These are phyloP conservation scores for Suhomyces kilbournensis DNA, from an alignment of 805 yeast genomes.

Conservation along the genomic window DNA sequence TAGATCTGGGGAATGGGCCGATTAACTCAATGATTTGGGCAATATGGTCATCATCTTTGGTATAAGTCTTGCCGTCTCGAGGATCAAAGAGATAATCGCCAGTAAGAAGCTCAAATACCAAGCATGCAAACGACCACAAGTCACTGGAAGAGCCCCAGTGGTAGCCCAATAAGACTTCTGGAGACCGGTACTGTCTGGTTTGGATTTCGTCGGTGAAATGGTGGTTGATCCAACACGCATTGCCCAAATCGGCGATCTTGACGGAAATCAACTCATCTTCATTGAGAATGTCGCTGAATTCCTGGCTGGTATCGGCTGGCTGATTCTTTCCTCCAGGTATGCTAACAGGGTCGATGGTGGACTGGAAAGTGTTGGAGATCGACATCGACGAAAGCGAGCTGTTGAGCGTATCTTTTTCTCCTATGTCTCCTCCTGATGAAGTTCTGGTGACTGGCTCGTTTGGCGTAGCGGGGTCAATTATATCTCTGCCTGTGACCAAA, in stretches of 20 bases:
- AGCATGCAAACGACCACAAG: constrained; percentile 93
- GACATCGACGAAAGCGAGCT: constrained; percentile 43
- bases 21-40: constrained; percentile 89
- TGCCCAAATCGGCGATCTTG: constrained; percentile 68
- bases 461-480: constrained; percentile 9
- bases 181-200: constrained; percentile 65
- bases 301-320: constrained; percentile 10
- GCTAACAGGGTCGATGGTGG: constrained; percentile 4
- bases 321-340: constrained; percentile 11
- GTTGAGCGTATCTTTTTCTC: constrained; percentile 27
- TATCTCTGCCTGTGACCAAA: constrained; percentile 6
- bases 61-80: constrained; percentile 65
- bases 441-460: constrained; percentile 7
- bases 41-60: constrained; percentile 92
- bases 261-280: constrained; percentile 30
- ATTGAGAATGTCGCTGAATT: constrained; percentile 10
- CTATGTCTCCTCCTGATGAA: constrained; percentile 1
- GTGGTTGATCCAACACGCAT: constrained; percentile 61
- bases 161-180: constrained; percentile 57
- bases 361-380: constrained; percentile 24
- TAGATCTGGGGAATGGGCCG: constrained; percentile 61
- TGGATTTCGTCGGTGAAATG: constrained; percentile 70
- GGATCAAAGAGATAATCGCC: constrained; percentile 97
- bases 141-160: constrained; percentile 95
- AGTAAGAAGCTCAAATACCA: constrained; percentile 84